Evolutionary conservation across 2,329 filamentous ascomycete species (phyloP).

Genomic region (Pezizomycotina sp.): DNA sequence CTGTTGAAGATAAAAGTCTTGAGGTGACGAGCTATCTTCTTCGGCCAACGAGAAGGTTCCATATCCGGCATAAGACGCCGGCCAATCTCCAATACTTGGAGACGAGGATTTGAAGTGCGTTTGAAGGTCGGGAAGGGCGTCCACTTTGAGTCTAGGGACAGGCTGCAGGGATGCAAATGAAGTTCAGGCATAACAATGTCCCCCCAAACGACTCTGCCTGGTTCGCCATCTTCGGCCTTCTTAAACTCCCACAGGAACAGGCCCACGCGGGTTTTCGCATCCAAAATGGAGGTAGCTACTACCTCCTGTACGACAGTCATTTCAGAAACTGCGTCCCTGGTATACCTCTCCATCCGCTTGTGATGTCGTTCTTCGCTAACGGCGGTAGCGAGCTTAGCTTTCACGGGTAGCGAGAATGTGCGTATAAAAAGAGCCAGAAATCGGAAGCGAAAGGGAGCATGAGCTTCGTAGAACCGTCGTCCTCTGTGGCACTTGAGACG

Average conservation of each 20-base stretch:
- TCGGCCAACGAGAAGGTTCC: no score
- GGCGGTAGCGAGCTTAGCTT: neutral
- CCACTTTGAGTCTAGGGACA: no score
- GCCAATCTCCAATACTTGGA: no score
- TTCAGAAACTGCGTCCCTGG: constrained; percentile 21
- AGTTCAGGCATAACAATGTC: constrained; percentile 17
- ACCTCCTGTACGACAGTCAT: constrained; percentile 25
- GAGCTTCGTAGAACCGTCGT: constrained; percentile 18
- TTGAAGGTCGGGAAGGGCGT: no score
- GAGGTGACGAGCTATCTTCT: no score
- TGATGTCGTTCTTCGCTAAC: constrained; percentile 7
- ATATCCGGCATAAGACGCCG: no score
- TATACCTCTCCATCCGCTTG: constrained; percentile 21
- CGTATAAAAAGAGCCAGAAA: constrained; percentile 22
- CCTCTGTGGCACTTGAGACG: constrained; percentile 7
- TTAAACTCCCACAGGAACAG: constrained; percentile 26
- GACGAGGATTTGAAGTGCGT: no score
- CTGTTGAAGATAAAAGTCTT: no score
- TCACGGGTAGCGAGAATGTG: constrained; percentile 12
- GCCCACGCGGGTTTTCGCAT: constrained; percentile 20
- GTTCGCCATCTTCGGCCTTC: constrained; percentile 20
- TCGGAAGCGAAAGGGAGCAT: constrained; percentile 20
- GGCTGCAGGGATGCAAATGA: no score
- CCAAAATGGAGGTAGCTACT: constrained; percentile 20
- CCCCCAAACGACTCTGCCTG: constrained; percentile 16